Evolutionary conservation across 148 eudicot species (phyloP), one percentile per base, ranked within the genome.

Genomic region (Camellia japonica): DNA sequence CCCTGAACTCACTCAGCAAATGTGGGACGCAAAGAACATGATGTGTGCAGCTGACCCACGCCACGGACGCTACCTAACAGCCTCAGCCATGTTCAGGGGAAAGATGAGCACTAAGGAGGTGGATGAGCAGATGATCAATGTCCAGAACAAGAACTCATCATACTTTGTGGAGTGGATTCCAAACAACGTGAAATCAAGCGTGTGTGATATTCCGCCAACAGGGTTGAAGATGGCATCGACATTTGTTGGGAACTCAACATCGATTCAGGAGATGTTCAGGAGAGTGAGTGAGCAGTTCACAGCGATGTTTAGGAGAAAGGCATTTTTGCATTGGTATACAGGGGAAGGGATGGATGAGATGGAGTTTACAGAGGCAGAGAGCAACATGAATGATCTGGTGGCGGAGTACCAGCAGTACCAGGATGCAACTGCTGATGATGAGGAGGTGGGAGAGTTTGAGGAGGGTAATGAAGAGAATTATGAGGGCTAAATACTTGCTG

Each of bases 21-120:
- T 93, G 97, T 93, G 97, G 97, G 94, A 93, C 41, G 80, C 97
- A 49, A 92, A 90, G 86, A 92, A 92, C 90, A 92, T 92, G 97
- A 92, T 92, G 97, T 92, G 97, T 7, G 97, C 97, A 6, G 97
- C 97, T 6, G 97, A 92, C 70, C 97, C 97, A 0, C 89, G 94
- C 15, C 97, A 91, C 10, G 97, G 97, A 1, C 89, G 97, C 12
- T 93, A 93, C 85, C 86, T 93, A 11, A 92, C 97, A 16, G 97
- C 97, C 75, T 92, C 97, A 0, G 97, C 97, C 79, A 87, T 92
- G 90, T 90, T 90, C 84, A 66, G 97, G 3, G 97, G 96, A 0
- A 92, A 92, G 75, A 92, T 92, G 97, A 92, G 96, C 88, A 92
- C 96, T 10, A 92, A 92, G 44, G 95, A 91, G 61, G 95, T 92